phyloP scores from a whole-genome alignment of 2,329 filamentous ascomycete genomes.

The Pseudocercospora ulei region DNA sequence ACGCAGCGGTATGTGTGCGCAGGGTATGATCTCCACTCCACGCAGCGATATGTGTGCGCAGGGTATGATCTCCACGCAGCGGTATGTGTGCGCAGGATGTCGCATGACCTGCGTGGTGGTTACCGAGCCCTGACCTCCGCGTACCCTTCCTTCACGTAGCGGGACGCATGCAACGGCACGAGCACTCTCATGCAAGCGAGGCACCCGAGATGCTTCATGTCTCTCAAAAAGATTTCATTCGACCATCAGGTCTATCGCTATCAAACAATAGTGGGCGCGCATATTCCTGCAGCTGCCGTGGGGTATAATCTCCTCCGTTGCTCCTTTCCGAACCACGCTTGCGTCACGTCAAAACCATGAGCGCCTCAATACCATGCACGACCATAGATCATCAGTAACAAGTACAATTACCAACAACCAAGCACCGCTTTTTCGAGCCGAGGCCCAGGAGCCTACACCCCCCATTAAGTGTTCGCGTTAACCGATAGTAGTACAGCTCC shows the following conservation, averaged over 20 bases:
- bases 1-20: no score
- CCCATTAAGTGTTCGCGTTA: conserved; percentile 3
- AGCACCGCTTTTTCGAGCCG: conserved; percentile 6
- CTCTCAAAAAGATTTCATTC: conserved; percentile 13
- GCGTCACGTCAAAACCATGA: conserved; percentile 15
- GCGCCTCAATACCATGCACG: conserved; percentile 14
- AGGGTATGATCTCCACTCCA: no score
- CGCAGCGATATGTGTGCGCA: no score
- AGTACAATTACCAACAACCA: conserved; percentile 15
- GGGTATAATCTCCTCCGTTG: conserved; percentile 17
- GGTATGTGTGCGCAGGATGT: no score
- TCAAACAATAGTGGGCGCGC: conserved; percentile 16
- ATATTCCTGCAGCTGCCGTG: conserved; percentile 20
- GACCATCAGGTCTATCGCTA: conserved; percentile 13
- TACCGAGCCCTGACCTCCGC: no score
- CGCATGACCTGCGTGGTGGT: no score
- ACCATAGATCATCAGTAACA: conserved; percentile 10
- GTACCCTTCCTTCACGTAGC: no score
- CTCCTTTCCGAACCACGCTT: conserved; percentile 10
- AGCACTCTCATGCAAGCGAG: not conserved
- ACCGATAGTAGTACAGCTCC: conserved; percentile 15
- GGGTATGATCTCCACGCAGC: no score
- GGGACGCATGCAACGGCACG: not conserved
- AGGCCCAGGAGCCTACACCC: conserved; percentile 8
- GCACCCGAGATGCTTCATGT: no score